Evolutionary conservation across 1,284 basidiomycete species (phyloP).

Genomic region (Ustilago loliicola): DNA sequence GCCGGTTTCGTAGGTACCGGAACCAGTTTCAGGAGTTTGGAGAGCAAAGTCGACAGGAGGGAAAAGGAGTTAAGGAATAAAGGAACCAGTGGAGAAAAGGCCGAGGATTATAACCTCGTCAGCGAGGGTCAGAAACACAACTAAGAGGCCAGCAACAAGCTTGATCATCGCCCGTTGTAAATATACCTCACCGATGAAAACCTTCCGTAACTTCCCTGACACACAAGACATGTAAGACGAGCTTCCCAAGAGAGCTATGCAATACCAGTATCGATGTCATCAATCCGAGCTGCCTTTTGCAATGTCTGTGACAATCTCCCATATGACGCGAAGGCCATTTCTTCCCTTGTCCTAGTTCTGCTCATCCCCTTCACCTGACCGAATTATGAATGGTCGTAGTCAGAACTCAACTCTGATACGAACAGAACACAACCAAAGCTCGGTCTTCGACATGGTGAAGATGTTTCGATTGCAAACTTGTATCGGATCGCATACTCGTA

Average conservation of each 20-base stretch:
- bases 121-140: conserved; percentile 44
- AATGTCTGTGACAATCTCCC: too few relatives aligned
- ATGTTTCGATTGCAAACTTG: too few relatives aligned
- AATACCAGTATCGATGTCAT: neutral
- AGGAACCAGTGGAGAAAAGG: conserved; percentile 40
- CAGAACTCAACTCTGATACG: too few relatives aligned
- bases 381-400: too few relatives aligned
- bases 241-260: neutral
- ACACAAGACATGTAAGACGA: neutral
- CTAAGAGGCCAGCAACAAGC: too few relatives aligned
- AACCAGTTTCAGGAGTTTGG: conserved; percentile 9
- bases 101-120: conserved; percentile 56
- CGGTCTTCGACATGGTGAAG: neutral
- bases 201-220: too few relatives aligned
- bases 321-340: too few relatives aligned
- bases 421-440: too few relatives aligned
- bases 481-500: neutral
- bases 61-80: conserved; percentile 33
- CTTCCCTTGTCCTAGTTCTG: too few relatives aligned
- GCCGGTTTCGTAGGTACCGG: conserved; percentile 41
- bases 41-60: conserved; percentile 25
- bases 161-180: too few relatives aligned
- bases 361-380: too few relatives aligned
- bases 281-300: neutral
- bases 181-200: neutral